Base-by-base conservation (phyloP, 768 basidiomycete genomes). In the Tylopilus cervinicoccineus region DNA sequence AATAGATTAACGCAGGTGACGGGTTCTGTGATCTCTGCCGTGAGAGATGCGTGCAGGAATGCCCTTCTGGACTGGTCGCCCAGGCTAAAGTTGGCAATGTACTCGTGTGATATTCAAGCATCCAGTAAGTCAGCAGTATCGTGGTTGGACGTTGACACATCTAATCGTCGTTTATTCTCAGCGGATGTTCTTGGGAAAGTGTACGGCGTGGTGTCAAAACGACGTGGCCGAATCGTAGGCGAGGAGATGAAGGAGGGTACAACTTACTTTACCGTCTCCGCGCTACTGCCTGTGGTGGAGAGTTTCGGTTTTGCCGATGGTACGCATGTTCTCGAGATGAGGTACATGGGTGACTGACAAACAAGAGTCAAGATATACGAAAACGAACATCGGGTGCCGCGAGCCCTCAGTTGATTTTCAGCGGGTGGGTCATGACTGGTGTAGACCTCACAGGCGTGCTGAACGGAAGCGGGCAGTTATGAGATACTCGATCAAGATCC, bases 171-270 rank as follows among this genome's bases (percentile, higher is more conserved):
- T 33, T 48, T 43, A 20, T 33, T 38, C 42, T 43, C 59, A 94
- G 94, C 92, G 62, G 96, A 99, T 53, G 96, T 98, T 0, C 77
- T 99, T 43, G 96, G 96, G 3, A 98, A 95, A 65, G 93, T 98
- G 2, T 98, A 98, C 59, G 94, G 83, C 9, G 96, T 98, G 17
- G 89, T 98, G 5, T 85, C 95, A 0, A 84, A 85, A 65, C 82
- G 95, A 54, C 81, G 92, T 43, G 96, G 96, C 2, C 77, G 88
- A 39, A 95, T 99, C 51, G 80, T 97, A 4, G 88, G 93, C 13
- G 96, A 98, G 62, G 96, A 98, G 66, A 95, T 98, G 93, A 97
- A 93, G 64, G 94, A 98, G 64, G 93, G 96, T 0, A 96, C 93
- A 0, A 78, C 87, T 1, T 94, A 96, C 70, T 96, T 99, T 71